A percentile compares a stretch with the other conserved stretches of the same genome.
Evolutionary conservation across 176 grass and related monocot genomes (phyloP).

Genomic region (Bonia amplexicaulis): DNA sequence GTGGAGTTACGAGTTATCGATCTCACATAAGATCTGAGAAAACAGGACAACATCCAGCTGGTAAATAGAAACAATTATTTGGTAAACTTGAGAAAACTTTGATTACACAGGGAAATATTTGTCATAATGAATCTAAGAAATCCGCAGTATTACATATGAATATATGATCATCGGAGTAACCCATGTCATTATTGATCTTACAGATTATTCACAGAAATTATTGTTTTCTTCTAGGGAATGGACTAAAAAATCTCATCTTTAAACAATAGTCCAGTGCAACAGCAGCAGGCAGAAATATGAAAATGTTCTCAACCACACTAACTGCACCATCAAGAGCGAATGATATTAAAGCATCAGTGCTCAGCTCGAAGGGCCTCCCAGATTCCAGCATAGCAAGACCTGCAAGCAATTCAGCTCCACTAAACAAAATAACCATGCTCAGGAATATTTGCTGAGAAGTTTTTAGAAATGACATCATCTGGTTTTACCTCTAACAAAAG

Average conservation of each 20-base stretch:
- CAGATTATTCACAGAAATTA: constrained; percentile 29
- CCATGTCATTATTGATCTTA: not conserved
- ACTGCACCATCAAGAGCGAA: constrained; percentile 46
- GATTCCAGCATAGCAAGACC: constrained; percentile 69
- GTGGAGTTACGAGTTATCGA: not conserved
- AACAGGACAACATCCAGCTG: constrained; percentile 8
- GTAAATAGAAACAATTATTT: constrained; percentile 17
- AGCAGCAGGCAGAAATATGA: constrained; percentile 76
- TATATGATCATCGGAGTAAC: constrained; percentile 1
- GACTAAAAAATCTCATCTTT: constrained; percentile 77
- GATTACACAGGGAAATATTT: not conserved
- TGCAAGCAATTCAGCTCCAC: constrained; percentile 25
- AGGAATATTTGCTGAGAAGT: constrained; percentile 13
- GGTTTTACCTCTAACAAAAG: constrained; percentile 69
- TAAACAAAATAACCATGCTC: constrained; percentile 7
- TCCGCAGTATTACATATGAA: constrained; percentile 24
- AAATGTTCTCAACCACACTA: constrained; percentile 62
- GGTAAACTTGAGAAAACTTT: not conserved
- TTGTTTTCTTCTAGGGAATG: constrained; percentile 66
- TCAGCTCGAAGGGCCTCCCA: constrained; percentile 43
- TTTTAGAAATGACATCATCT: constrained; percentile 22
- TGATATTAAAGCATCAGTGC: constrained; percentile 51
- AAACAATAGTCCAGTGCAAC: constrained; percentile 90
- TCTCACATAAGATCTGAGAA: not conserved
- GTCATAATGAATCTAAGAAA: constrained; percentile 8